These are phyloP conservation scores for Otatea glauca DNA, from an alignment of 176 grass and related monocot species.

Conservation along the genomic window DNA sequence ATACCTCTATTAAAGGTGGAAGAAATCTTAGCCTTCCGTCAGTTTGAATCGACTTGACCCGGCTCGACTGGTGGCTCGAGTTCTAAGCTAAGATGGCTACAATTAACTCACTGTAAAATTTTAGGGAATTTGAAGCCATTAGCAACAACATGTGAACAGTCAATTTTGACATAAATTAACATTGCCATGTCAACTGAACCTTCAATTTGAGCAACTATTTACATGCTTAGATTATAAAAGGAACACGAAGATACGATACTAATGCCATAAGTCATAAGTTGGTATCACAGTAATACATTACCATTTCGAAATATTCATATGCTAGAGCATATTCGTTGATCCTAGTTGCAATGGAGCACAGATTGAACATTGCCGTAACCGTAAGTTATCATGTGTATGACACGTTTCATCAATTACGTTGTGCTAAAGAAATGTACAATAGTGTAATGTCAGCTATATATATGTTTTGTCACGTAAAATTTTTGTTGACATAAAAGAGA, in stretches of 20 bases:
- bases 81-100: neutral
- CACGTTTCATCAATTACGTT: too few relatives aligned
- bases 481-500: too few relatives aligned
- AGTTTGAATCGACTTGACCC: too few relatives aligned
- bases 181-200: neutral
- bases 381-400: neutral
- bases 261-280: neutral
- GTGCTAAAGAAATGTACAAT: too few relatives aligned
- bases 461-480: too few relatives aligned
- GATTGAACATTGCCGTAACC: neutral
- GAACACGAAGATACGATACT: neutral
- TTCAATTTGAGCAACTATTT: neutral
- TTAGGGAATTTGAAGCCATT: neutral
- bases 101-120: neutral
- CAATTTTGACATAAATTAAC: too few relatives aligned
- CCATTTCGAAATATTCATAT: neutral
- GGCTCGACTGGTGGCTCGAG: too few relatives aligned
- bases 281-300: neutral
- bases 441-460: too few relatives aligned
- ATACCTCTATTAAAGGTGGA: too few relatives aligned
- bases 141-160: neutral
- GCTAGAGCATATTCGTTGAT: neutral
- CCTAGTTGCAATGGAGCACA: neutral
- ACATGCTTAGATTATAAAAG: neutral
- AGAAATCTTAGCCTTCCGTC: too few relatives aligned